A percentile compares a stretch with the other conserved stretches of the same genome.
Conservation (phyloP, 371 early-diverging fungal genomes). For the Mucor sp. region DNA sequence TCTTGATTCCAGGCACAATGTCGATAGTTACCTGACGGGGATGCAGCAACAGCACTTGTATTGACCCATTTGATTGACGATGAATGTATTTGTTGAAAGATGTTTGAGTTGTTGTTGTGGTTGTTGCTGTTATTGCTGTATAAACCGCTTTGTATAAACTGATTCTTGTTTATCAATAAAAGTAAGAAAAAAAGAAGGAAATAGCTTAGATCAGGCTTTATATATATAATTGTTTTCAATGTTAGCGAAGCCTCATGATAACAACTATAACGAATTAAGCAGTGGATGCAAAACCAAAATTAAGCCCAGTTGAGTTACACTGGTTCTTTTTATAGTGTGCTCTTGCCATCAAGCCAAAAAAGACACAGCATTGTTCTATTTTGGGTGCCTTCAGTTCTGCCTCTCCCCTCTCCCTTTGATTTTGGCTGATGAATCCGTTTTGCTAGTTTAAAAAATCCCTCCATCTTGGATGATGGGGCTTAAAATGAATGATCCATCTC, state of each 20-base stretch:
- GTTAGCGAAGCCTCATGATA: slow-evolving; percentile 26
- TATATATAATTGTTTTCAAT: slow-evolving; percentile 6
- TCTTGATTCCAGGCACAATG: not conserved
- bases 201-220: not conserved
- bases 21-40: slow-evolving; percentile 23
- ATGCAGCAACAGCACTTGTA: slow-evolving; percentile 31
- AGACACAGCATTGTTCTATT: not conserved
- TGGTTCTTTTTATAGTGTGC: not conserved
- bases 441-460: not conserved
- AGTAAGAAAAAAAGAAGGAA: not conserved
- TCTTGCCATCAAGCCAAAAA: not conserved
- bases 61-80: slow-evolving; percentile 21
- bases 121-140: not conserved
- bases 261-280: not conserved
- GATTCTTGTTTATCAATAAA: not conserved
- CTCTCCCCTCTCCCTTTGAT: not conserved
- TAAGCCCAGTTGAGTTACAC: slow-evolving; percentile 13
- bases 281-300: not conserved
- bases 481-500: not conserved
- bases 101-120: not conserved
- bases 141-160: not conserved
- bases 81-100: not conserved
- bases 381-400: not conserved
- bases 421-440: not conserved
- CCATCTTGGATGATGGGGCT: not conserved